A percentile compares a stretch with the other conserved stretches of the same genome.
phyloP scores from a whole-genome alignment of 306 rosid species.

The Sophora flavescens region DNA sequence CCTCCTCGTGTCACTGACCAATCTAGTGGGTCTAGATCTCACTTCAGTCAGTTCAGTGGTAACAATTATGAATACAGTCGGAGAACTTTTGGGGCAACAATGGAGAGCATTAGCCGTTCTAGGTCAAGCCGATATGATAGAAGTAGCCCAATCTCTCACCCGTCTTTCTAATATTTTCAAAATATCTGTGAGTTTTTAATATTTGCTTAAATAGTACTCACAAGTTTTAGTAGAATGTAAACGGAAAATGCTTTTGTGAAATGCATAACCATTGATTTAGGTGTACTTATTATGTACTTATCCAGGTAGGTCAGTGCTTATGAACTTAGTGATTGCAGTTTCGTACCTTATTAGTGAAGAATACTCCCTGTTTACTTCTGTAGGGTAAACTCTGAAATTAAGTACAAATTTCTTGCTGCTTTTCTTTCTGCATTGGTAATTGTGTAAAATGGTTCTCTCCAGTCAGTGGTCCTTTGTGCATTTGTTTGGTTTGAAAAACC shows the following conservation, averaged over 20 bases:
- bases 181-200: conserved; percentile 45
- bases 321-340: conserved; percentile 33
- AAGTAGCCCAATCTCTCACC: conserved; percentile 60
- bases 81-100: conserved; percentile 65
- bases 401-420: background rate
- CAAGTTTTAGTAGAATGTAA: conserved; percentile 41
- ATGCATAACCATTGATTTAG: conserved; percentile 43
- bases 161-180: conserved; percentile 49
- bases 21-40: conserved; percentile 71
- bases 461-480: background rate
- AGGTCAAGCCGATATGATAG: conserved; percentile 71
- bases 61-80: conserved; percentile 75
- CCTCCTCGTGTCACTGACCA: conserved; percentile 63
- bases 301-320: conserved; percentile 41
- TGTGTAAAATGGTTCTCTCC: background rate
- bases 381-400: conserved; percentile 37
- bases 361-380: conserved; percentile 7
- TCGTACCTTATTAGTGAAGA: conserved; percentile 20
- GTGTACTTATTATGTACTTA: conserved; percentile 29
- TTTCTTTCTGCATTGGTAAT: conserved; percentile 19
- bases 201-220: conserved; percentile 40
- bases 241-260: conserved; percentile 33
- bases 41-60: conserved; percentile 52
- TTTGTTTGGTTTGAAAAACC: conserved; percentile 28
- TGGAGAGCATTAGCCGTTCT: conserved; percentile 71